Evolutionary conservation across 2,329 filamentous ascomycete genomes (phyloP).

Genomic region (Cytospora mali): DNA sequence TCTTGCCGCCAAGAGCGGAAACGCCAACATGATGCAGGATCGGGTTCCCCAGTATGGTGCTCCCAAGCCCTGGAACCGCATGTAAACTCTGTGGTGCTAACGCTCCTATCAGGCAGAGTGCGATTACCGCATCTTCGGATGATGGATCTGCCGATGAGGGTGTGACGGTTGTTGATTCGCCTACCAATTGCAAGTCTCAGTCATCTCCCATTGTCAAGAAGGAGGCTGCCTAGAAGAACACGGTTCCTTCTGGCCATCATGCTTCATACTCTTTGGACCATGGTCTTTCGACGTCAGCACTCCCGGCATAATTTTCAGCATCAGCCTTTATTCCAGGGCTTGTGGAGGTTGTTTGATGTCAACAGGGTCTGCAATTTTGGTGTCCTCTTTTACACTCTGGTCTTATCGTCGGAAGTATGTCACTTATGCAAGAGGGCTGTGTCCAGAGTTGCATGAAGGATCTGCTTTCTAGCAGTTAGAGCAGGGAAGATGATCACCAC

Average conservation of each 20-base stretch:
- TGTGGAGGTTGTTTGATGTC: constrained; percentile 29
- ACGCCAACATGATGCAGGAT: constrained; percentile 23
- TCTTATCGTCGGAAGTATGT: constrained; percentile 29
- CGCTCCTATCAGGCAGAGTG: constrained; percentile 40
- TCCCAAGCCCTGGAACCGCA: constrained; percentile 30
- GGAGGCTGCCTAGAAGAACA: constrained; percentile 41
- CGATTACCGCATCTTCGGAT: constrained; percentile 48
- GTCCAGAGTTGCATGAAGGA: constrained; percentile 21
- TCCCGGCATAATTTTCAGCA: constrained; percentile 28
- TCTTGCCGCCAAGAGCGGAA: constrained; percentile 29
- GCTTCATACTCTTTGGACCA: constrained; percentile 28
- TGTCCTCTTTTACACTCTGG: constrained; percentile 28
- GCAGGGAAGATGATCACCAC: constrained; percentile 25
- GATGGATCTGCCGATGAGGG: constrained; percentile 53
- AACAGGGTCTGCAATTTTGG: constrained; percentile 28
- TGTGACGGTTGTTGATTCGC: constrained; percentile 56
- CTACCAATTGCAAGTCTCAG: constrained; percentile 48
- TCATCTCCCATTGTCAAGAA: constrained; percentile 54
- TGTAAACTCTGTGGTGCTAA: constrained; percentile 32
- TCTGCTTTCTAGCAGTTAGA: constrained; percentile 28
- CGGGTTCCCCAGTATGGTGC: constrained; percentile 29
- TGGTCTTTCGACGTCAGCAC: constrained; percentile 26
- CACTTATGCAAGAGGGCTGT: constrained; percentile 27
- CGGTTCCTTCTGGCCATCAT: constrained; percentile 33
- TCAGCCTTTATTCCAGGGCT: constrained; percentile 27